Evolutionary conservation across 805 yeast species (phyloP).

Genomic region (Sungouiella blattae): DNA sequence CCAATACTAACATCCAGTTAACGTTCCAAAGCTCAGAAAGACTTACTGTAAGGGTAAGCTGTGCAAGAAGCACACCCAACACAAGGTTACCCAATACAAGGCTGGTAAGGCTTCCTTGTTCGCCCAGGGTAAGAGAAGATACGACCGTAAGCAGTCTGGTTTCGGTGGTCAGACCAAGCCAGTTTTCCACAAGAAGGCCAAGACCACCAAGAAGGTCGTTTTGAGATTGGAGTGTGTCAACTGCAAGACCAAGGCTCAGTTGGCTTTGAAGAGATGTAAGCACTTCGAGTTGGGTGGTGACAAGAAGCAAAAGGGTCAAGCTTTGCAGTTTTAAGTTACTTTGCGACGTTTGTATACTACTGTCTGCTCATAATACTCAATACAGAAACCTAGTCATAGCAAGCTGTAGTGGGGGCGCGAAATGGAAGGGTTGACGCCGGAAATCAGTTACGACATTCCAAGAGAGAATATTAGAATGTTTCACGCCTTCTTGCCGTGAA

Average conservation of each 20-base stretch:
- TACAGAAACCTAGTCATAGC: too few species aligned
- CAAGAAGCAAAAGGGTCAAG: slow-evolving; percentile 99
- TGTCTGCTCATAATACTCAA: background rate
- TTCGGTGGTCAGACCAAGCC: slow-evolving; percentile 99
- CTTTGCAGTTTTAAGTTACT: slow-evolving; percentile 88
- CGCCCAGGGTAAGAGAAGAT: slow-evolving; percentile 99
- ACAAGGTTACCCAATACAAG: slow-evolving; percentile 99
- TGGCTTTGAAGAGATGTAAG: slow-evolving; percentile 98
- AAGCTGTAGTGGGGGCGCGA: too few species aligned
- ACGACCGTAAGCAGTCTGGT: slow-evolving; percentile 99
- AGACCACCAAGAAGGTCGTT: slow-evolving; percentile 99
- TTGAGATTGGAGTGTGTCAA: slow-evolving; percentile 97
- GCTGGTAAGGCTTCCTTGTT: slow-evolving; percentile 99
- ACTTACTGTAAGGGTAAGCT: slow-evolving; percentile 99
- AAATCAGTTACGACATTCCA: too few species aligned
- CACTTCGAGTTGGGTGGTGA: slow-evolving; percentile 99
- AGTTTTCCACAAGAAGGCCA: slow-evolving; percentile 99
- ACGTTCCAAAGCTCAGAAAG: slow-evolving; percentile 99
- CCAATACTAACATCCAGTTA: slow-evolving; percentile 54
- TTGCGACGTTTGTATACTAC: slow-evolving; percentile 3
- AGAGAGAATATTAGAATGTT: too few species aligned
- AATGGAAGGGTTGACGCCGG: too few species aligned
- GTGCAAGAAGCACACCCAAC: slow-evolving; percentile 99
- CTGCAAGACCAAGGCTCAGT: slow-evolving; percentile 98
- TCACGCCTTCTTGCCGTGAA: too few species aligned